Evolutionary conservation across 2,329 filamentous ascomycete genomes (phyloP), one percentile per base, ranked within the genome.

Genomic region (Fusarium sp.): DNA sequence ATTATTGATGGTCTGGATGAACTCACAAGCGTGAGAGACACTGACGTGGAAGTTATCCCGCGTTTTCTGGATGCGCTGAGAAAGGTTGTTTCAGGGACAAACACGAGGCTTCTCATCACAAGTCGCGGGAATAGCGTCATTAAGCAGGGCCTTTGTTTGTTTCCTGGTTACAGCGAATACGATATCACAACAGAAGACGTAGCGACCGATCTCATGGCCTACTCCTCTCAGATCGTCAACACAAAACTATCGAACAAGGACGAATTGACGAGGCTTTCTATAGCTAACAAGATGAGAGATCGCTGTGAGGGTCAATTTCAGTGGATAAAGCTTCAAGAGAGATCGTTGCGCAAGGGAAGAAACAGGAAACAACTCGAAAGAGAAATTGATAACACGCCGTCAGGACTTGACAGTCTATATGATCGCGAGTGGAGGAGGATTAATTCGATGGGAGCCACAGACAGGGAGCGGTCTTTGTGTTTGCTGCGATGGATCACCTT

Each of bases 301-400:
- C 72, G 76, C 12, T 79, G 75, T 29, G 60, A 76, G 2, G 80
- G 78, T 0, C 78, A 80, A 30, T 81, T 81, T 15, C 56, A 81
- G 0, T 80, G 72, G 70, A 60, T 81, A 0, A 77, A 74, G 20
- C 43, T 81, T 38, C 72, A 79, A 15, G 75, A 74, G 12, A 51
- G 69, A 0, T 65, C 72, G 2, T 43, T 81, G 1, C 67, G 62
- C 0, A 68, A 55, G 8, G 67, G 75, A 0, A 74, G 75, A 47
- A 78, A 73, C 34, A 67, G 68, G n/a, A 75, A 73, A 25, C 72
- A 79, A 25, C 68, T 82, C 0, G 61, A 78, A 40, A 47, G 63
- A 3, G 61, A 71, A 1, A 74, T 82, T 5, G 65, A 78, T 0
- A 61, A 76, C 10, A 75, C 76, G 0, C 78, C 79, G 0, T 32